Conservation (phyloP, 768 basidiomycete genomes). For the Ramaria sp. region DNA sequence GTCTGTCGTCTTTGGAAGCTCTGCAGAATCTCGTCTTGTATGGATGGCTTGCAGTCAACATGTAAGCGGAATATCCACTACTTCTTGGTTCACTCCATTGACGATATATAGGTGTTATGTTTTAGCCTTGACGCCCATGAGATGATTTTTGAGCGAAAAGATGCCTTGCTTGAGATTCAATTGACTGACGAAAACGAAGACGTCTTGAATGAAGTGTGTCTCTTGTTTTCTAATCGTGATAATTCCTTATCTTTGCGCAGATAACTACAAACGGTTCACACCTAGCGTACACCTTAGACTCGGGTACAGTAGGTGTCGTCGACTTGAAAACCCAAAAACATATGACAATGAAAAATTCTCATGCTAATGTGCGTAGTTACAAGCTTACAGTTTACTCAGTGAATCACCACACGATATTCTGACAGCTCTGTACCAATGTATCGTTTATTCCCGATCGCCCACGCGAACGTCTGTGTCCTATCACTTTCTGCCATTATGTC, state of each 20-base stretch:
- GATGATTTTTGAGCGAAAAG: conserved; percentile 41
- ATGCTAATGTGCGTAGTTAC: conserved; percentile 47
- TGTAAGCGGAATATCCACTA: conserved; percentile 25
- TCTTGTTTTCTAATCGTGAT: not conserved
- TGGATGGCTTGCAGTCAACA: conserved; percentile 59
- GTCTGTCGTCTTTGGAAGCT: conserved; percentile 39
- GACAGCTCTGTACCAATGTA: conserved; percentile 59
- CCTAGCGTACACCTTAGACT: conserved; percentile 62
- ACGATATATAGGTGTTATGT: conserved; percentile 21
- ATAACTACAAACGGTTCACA: conserved; percentile 38
- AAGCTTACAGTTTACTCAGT: not conserved
- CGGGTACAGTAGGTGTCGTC: conserved; percentile 54
- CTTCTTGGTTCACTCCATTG: not conserved
- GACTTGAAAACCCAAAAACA: conserved; percentile 41
- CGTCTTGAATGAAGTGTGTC: conserved; percentile 47
- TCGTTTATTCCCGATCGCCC: conserved; percentile 64
- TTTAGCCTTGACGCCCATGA: conserved; percentile 36
- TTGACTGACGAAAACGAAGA: conserved; percentile 44
- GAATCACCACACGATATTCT: not conserved
- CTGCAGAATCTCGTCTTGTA: conserved; percentile 25
- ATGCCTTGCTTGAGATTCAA: conserved; percentile 36
- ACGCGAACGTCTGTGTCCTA: conserved; percentile 31
- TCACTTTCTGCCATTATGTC: not conserved
- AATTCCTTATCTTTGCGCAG: conserved; percentile 23
- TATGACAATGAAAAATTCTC: conserved; percentile 48